Conservation (phyloP, 305 asterid species). For the Solanum hybrid region DNA sequence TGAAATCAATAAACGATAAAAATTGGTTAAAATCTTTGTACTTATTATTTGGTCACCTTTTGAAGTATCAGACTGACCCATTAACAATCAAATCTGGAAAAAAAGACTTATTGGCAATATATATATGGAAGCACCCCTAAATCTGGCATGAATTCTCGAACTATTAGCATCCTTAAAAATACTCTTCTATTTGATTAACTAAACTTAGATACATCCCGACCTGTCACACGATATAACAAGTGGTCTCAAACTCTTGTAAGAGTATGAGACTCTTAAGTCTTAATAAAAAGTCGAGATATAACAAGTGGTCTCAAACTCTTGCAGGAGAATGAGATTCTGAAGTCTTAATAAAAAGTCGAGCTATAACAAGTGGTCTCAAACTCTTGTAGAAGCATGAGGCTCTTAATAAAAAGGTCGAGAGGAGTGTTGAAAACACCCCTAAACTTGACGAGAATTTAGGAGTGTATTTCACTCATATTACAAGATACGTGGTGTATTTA, state of each 20-base stretch:
- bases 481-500: no score
- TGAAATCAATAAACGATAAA: background rate
- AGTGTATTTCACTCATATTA: background rate
- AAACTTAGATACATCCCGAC: background rate
- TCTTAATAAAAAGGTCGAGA: background rate
- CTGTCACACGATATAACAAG: background rate
- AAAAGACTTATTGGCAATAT: background rate
- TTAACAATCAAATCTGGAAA: background rate
- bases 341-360: background rate
- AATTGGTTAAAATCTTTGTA: background rate
- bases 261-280: background rate
- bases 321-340: background rate
- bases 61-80: background rate
- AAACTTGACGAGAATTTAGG: background rate
- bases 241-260: background rate
- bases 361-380: background rate
- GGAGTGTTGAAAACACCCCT: background rate
- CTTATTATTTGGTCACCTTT: background rate
- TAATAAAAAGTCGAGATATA: background rate
- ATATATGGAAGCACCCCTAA: background rate
- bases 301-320: background rate
- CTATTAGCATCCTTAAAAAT: background rate
- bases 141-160: background rate
- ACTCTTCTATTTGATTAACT: background rate
- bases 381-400: background rate